Conservation (phyloP, 2,329 filamentous ascomycete genomes). For the Talaromyces marneffei region DNA sequence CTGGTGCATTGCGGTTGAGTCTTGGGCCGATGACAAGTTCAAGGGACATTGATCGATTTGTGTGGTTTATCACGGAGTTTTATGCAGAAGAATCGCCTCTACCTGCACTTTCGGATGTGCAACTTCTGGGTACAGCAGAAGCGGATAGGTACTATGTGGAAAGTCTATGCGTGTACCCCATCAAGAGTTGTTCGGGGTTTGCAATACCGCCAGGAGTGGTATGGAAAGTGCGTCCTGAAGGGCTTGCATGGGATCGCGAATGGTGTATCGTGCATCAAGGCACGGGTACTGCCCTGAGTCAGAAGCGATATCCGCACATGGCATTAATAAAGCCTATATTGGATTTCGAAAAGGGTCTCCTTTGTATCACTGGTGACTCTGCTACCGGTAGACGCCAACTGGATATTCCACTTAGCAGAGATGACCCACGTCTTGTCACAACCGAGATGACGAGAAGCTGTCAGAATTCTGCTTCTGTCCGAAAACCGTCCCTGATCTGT, state of each 20-base stretch:
- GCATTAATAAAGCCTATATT: constrained; percentile 70
- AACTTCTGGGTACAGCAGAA: constrained; percentile 6
- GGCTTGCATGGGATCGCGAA: constrained; percentile 88
- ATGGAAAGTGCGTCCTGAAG: constrained; percentile 78
- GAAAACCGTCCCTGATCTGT: constrained; percentile 64
- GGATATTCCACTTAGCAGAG: constrained; percentile 32
- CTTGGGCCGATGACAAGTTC: constrained; percentile 83
- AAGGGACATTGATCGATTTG: constrained; percentile 65
- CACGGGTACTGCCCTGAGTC: constrained; percentile 75
- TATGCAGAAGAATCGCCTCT: constrained; percentile 43
- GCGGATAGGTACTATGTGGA: constrained; percentile 49
- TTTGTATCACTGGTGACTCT: constrained; percentile 52
- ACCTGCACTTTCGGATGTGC: constrained; percentile 15
- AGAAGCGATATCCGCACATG: constrained; percentile 86
- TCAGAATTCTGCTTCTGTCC: constrained; percentile 23
- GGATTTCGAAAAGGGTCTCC: constrained; percentile 61
- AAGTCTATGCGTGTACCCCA: constrained; percentile 71
- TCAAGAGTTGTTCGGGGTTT: constrained; percentile 89
- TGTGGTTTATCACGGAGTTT: constrained; percentile 67
- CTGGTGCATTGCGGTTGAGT: constrained; percentile 78
- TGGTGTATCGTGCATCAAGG: constrained; percentile 91
- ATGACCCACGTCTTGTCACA: constrained; percentile 52
- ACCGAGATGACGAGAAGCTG: constrained; percentile 49
- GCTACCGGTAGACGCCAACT: constrained; percentile 28
- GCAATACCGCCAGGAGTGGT: constrained; percentile 54